These are phyloP conservation scores for Auricularia sp. DNA, from an alignment of 768 basidiomycete species.

Conservation along the genomic window DNA sequence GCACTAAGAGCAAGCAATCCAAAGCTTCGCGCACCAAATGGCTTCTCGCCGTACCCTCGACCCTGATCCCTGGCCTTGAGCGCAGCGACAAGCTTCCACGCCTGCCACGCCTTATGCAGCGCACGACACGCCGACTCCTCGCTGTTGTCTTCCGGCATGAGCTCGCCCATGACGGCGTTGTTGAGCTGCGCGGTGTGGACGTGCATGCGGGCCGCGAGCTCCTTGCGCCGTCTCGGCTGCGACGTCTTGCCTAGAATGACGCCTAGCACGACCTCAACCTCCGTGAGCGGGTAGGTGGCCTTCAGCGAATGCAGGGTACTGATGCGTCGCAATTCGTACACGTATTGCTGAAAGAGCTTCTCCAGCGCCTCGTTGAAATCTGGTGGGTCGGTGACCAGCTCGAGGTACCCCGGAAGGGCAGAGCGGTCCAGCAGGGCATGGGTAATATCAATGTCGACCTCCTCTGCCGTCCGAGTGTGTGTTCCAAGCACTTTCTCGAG, in stretches of 20 bases:
- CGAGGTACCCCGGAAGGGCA: neutral
- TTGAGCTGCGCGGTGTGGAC: slow-evolving; percentile 45
- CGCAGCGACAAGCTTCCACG: neutral
- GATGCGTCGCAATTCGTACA: slow-evolving; percentile 60
- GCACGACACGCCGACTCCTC: neutral
- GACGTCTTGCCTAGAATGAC: slow-evolving; percentile 63
- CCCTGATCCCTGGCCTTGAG: neutral
- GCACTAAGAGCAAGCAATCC: neutral
- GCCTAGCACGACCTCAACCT: slow-evolving; percentile 67
- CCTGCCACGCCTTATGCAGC: neutral
- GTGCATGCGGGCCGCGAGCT: slow-evolving; percentile 52
- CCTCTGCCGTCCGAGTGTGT: slow-evolving; percentile 1
- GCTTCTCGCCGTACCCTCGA: neutral
- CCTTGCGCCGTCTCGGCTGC: slow-evolving; percentile 48
- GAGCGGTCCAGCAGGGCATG: neutral
- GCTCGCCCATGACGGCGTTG: slow-evolving; percentile 33
- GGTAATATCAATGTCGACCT: neutral
- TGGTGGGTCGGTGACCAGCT: slow-evolving; percentile 16
- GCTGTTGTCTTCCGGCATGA: slow-evolving; percentile 7
- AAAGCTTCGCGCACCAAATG: neutral
- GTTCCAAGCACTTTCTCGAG: neutral
- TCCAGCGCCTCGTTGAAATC: slow-evolving; percentile 21
- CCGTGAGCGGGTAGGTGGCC: slow-evolving; percentile 44
- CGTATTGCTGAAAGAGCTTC: slow-evolving; percentile 42
- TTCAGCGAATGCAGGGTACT: slow-evolving; percentile 55